phyloP scores from a whole-genome alignment of 768 basidiomycete genomes.

The Boletellus emodensis region DNA sequence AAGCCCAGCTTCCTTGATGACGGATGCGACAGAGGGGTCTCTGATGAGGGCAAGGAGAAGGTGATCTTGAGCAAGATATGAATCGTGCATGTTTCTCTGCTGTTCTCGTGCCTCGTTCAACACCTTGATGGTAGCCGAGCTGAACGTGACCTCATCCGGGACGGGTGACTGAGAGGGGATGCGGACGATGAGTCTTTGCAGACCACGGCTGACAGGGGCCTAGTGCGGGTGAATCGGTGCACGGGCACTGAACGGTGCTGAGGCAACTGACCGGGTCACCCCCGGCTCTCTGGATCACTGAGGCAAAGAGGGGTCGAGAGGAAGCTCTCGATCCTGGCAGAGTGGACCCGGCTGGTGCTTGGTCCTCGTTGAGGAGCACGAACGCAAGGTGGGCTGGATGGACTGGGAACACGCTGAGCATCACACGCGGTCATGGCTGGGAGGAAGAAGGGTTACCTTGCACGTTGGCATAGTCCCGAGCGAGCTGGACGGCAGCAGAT shows the following conservation, averaged over 20 bases:
- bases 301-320: slow-evolving; percentile 65
- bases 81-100: slow-evolving; percentile 84
- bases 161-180: slow-evolving; percentile 81
- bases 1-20: slow-evolving; percentile 75
- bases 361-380: slow-evolving; percentile 70
- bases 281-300: slow-evolving; percentile 77
- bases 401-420: slow-evolving; percentile 40
- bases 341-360: slow-evolving; percentile 30
- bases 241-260: not conserved
- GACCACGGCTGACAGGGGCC: slow-evolving; percentile 58
- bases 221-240: slow-evolving; percentile 23
- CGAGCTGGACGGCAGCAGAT: slow-evolving; percentile 69
- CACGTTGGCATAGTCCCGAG: slow-evolving; percentile 79
- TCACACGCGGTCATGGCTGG: not conserved
- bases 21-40: slow-evolving; percentile 57
- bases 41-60: slow-evolving; percentile 81
- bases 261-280: slow-evolving; percentile 65
- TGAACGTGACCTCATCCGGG: slow-evolving; percentile 73
- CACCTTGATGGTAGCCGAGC: slow-evolving; percentile 53
- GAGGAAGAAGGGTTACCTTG: slow-evolving; percentile 49
- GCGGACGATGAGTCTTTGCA: slow-evolving; percentile 76
- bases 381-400: slow-evolving; percentile 81
- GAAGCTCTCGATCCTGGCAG: slow-evolving; percentile 30
- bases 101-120: slow-evolving; percentile 72
- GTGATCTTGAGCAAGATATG: slow-evolving; percentile 92